A percentile compares a stretch with the other conserved stretches of the same genome.
phyloP scores from a whole-genome alignment of 345 rosid genomes.

The Sisymbrium irio region DNA sequence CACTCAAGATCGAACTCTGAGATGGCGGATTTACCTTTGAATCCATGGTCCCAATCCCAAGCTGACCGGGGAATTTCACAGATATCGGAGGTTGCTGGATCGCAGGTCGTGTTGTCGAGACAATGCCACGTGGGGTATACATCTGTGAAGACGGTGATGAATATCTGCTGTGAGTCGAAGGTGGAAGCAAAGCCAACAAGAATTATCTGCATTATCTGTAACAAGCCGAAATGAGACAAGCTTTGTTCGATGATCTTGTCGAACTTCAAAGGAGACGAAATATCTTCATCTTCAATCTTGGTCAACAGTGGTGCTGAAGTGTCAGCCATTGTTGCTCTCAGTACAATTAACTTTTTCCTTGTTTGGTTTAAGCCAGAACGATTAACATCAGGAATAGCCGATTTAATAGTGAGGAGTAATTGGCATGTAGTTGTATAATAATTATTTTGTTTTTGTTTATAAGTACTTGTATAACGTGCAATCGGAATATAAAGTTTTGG shows the following conservation, averaged over 20 bases:
- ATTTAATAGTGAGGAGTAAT: too few species aligned
- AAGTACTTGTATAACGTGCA: too few species aligned
- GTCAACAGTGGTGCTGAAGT: conserved; percentile 7
- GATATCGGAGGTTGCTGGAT: conserved; percentile 23
- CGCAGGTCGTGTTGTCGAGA: conserved; percentile 1
- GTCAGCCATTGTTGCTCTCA: not conserved
- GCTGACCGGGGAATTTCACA: conserved; percentile 17
- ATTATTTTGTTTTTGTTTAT: too few species aligned
- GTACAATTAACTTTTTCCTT: not conserved
- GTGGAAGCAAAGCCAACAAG: conserved; percentile 42
- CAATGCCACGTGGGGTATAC: conserved; percentile 47
- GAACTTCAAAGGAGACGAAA: not conserved
- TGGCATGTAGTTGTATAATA: not conserved
- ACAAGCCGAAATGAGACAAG: conserved; percentile 29
- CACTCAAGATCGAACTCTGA: conserved; percentile 49
- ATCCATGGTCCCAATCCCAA: conserved; percentile 14
- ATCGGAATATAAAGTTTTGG: too few species aligned
- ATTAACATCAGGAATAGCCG: not conserved
- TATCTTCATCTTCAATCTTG: not conserved
- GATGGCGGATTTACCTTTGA: conserved; percentile 29
- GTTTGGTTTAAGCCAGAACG: not conserved
- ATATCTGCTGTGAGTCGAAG: conserved; percentile 47
- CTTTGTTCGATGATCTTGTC: conserved; percentile 32
- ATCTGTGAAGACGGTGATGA: conserved; percentile 52
- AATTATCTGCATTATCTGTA: conserved; percentile 36